A percentile compares a stretch with the other conserved stretches of the same genome.
Conservation (phyloP, 192 early-diverging fungal species). For the Coemansia asiatica region DNA sequence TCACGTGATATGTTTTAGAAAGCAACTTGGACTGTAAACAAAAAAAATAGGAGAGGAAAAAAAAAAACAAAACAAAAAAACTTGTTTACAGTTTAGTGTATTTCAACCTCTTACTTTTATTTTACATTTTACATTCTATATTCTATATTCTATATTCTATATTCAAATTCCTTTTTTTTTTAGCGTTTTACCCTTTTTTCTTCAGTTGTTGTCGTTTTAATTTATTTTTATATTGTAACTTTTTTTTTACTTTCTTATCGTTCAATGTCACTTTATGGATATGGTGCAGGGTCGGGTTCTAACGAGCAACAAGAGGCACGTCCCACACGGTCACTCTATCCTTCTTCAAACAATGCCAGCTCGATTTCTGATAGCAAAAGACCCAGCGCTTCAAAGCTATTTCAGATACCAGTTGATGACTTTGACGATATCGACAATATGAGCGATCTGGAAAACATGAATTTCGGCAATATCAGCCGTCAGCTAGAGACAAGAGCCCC, state of each 20-base stretch:
- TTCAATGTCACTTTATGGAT: not conserved
- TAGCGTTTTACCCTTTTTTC: not conserved
- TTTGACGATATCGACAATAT: slow-evolving; percentile 30
- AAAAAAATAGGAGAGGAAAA: not conserved
- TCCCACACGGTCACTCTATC: slow-evolving; percentile 20
- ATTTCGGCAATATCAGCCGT: slow-evolving; percentile 17
- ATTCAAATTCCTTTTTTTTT: not conserved
- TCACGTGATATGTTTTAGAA: not conserved
- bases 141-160: not conserved
- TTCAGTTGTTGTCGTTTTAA: slow-evolving; percentile 4
- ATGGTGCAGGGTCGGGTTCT: not conserved
- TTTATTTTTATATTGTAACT: slow-evolving; percentile 2
- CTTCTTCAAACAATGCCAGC: slow-evolving; percentile 13
- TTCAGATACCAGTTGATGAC: slow-evolving; percentile 35
- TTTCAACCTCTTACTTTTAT: not conserved
- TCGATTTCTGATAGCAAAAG: not conserved
- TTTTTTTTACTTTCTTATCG: not conserved
- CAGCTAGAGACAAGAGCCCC: not conserved
- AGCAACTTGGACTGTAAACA: not conserved
- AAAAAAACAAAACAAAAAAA: not conserved
- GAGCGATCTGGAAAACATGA: slow-evolving; percentile 49
- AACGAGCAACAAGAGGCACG: slow-evolving; percentile 1
- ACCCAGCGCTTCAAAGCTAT: slow-evolving; percentile 11
- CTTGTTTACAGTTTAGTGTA: not conserved
- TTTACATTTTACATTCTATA: not conserved